These are phyloP conservation scores for Oenanthe sinensis DNA, from an alignment of 129 eudicot species.

Conservation along the genomic window DNA sequence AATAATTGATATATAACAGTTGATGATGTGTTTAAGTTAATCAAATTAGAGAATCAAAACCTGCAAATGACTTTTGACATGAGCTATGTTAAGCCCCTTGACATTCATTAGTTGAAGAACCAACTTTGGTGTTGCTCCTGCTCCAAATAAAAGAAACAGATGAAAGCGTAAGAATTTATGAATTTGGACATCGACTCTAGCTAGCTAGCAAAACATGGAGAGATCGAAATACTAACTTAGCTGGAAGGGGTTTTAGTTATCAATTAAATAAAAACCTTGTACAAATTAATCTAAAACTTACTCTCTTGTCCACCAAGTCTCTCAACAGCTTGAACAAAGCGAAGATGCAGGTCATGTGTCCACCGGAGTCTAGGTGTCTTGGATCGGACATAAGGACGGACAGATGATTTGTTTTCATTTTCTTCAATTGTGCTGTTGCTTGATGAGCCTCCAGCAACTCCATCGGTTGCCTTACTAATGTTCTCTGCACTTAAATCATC, in stretches of 20 bases:
- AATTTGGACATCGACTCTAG: neutral
- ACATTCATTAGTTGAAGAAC: constrained; percentile 87
- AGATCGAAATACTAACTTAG: too few species aligned
- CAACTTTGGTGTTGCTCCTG: constrained; percentile 91
- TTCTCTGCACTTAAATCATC: constrained; percentile 17
- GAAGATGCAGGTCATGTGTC: constrained; percentile 79
- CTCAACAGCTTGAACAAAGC: constrained; percentile 79
- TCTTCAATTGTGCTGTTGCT: constrained; percentile 73
- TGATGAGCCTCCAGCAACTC: constrained; percentile 67
- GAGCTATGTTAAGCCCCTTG: constrained; percentile 86
- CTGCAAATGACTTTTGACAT: constrained; percentile 98
- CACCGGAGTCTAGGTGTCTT: constrained; percentile 77
- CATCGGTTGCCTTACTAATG: constrained; percentile 21
- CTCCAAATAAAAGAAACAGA: constrained; percentile 9
- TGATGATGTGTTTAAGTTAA: neutral
- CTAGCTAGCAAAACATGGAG: neutral
- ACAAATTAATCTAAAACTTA: constrained; percentile 22
- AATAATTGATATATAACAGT: neutral
- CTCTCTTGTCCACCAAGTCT: constrained; percentile 88
- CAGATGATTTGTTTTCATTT: constrained; percentile 60
- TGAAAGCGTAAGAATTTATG: neutral
- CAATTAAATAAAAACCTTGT: neutral
- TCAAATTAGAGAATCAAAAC: constrained; percentile 16
- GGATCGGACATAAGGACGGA: constrained; percentile 77
- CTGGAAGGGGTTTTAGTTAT: neutral